phyloP scores from a whole-genome alignment of 2,329 filamentous ascomycete genomes.

The Fusarium tupiense region DNA sequence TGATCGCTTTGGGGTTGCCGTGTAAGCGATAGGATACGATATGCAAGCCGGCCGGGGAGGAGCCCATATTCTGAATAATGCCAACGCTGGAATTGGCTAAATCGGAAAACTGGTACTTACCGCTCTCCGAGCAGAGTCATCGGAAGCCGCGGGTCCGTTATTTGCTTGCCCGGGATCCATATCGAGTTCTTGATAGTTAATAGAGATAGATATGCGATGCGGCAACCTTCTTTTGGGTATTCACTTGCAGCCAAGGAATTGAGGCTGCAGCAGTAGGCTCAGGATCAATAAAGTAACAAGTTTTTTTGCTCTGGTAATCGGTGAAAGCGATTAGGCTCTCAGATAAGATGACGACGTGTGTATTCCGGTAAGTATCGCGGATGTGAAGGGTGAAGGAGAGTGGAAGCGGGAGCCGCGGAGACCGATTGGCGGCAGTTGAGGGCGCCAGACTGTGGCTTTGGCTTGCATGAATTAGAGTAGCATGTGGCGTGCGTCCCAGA shows the following conservation, averaged over 20 bases:
- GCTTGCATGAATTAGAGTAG: background rate
- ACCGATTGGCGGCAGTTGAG: conserved; percentile 8
- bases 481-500: conserved; percentile 5
- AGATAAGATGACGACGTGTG: conserved; percentile 1
- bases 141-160: conserved; percentile 47
- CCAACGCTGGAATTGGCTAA: conserved; percentile 9
- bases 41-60: background rate
- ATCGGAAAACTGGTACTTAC: conserved; percentile 44
- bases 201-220: background rate
- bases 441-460: conserved; percentile 22
- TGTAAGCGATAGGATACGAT: background rate
- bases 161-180: conserved; percentile 33
- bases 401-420: conserved; percentile 25
- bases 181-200: background rate
- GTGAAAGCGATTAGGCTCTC: background rate
- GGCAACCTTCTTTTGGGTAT: background rate
- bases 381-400: background rate
- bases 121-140: conserved; percentile 50
- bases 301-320: background rate
- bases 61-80: background rate
- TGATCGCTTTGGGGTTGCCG: background rate
- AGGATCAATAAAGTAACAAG: background rate
- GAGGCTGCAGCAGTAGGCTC: background rate
- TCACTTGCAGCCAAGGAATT: background rate
- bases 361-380: background rate